Evolutionary conservation across 2,329 filamentous ascomycete species (phyloP).

Genomic region (Colletotrichum spinosum): DNA sequence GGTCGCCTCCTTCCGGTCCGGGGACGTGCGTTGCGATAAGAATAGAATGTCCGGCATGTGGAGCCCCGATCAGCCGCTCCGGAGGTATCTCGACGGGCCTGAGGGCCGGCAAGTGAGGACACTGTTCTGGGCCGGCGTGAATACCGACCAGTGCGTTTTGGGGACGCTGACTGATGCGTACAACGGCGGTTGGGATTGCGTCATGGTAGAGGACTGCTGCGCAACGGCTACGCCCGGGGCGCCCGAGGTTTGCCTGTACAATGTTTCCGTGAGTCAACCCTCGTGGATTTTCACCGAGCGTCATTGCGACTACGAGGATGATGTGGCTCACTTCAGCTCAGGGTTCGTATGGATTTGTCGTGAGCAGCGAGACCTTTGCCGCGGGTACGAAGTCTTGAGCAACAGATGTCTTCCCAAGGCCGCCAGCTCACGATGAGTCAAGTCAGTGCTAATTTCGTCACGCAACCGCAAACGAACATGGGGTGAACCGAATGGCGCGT

Average conservation of each 20-base stretch:
- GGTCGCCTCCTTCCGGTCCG: constrained; percentile 37
- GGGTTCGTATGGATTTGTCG: constrained; percentile 34
- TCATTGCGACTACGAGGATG: no score
- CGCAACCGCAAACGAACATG: no score
- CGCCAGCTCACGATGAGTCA: not conserved
- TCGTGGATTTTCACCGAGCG: no score
- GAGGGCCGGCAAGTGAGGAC: constrained; percentile 52
- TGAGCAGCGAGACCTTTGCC: constrained; percentile 20
- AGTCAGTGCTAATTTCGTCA: not conserved
- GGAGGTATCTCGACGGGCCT: constrained; percentile 48
- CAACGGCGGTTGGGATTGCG: constrained; percentile 55
- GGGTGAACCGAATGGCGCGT: no score
- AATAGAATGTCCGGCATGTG: constrained; percentile 70
- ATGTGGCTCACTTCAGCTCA: constrained; percentile 4
- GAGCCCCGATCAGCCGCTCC: constrained; percentile 55
- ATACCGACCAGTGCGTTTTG: constrained; percentile 71
- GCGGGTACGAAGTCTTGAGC: constrained; percentile 22
- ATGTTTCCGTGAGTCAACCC: constrained; percentile 29
- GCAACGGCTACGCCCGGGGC: constrained; percentile 27
- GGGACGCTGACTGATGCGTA: constrained; percentile 67
- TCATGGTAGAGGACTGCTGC: constrained; percentile 34
- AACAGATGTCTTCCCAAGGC: not conserved
- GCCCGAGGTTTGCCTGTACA: constrained; percentile 31
- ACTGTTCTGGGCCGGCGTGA: constrained; percentile 68
- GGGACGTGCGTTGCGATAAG: constrained; percentile 66